Base-by-base conservation (phyloP, 1,139 yeast genomes). In the Hyphopichia fennica region DNA sequence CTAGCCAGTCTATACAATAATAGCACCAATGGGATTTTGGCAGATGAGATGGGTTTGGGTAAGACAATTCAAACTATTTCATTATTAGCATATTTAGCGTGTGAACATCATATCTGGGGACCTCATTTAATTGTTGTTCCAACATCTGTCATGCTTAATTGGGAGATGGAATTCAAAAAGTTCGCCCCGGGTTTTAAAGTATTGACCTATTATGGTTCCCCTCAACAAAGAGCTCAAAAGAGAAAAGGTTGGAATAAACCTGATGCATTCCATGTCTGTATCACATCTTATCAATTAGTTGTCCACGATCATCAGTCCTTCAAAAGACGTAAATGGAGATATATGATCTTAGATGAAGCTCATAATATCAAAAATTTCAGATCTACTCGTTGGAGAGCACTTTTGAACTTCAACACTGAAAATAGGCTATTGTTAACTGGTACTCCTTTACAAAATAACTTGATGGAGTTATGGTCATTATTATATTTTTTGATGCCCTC, bases 121-220 rank as follows among this genome's bases (percentile, higher is more conserved):
- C 99, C 99, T 0, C 99, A 95, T 69, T 70, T 95, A 42, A 91
- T 95, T 63, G 82, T 95, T 46, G 99, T 95, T 3, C 99, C 99
- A 2, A 95, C 99, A 0, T 89, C 97, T 16, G 99, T 95, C n/a
- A 84, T 95, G 84, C 80, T 95, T 43, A 95, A 95, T 60, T 95
- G 99, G 99, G 99, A 95, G 62, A 91, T 93, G 97, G 99, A 95
- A 60, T 91, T 95, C 67, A 95, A 93, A 58, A 82, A 96, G 53
- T 95, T 95, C 72, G 98, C 98, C 1, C 99, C 99, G 0, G 99
- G 99, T 0, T 87, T 95, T 63, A 93, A 95, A 60, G 95, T 95
- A 1, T 62, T 95, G 61, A 93, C 99, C 0, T 95, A 95, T 61
- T 95, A 93, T 58, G 99, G 99, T 0, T 84, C 95, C n/a, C 99